Evolutionary conservation across 2,329 filamentous ascomycete genomes (phyloP).

Genomic region (Pseudogymnoascus sp.): DNA sequence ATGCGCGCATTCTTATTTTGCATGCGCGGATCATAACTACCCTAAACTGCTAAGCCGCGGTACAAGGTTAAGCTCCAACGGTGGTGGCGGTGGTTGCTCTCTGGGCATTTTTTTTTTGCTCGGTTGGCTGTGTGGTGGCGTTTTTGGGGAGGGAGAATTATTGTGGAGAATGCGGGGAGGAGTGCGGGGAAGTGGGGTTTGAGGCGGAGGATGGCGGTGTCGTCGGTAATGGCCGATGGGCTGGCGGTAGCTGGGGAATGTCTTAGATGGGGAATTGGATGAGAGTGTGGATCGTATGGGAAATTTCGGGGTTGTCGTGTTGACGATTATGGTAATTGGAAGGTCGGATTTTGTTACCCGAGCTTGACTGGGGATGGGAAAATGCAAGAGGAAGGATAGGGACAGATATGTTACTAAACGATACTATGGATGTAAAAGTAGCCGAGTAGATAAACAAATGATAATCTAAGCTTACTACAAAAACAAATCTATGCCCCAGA

Average conservation of each 20-base stretch:
- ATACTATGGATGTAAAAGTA: not conserved
- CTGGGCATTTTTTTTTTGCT: not conserved
- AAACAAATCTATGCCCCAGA: not conserved
- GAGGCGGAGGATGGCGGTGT: not conserved
- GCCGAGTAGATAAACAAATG: not conserved
- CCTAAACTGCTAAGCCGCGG: not conserved
- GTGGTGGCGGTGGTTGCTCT: not conserved
- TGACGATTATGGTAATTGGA: not conserved
- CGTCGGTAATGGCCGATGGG: not conserved
- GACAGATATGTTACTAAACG: not conserved
- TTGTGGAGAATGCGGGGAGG: slow-evolving; percentile 5
- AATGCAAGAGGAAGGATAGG: not conserved
- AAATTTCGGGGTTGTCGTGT: not conserved
- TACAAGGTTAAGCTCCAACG: not conserved
- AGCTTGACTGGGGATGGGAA: not conserved
- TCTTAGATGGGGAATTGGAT: not conserved
- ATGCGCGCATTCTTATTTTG: not conserved
- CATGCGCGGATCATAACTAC: not conserved
- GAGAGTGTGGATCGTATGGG: not conserved
- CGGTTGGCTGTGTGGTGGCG: not conserved
- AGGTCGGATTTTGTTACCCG: slow-evolving; percentile 1
- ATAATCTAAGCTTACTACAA: too few species aligned
- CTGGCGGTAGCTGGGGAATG: not conserved
- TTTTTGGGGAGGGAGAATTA: not conserved
- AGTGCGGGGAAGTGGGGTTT: slow-evolving; percentile 2